Conservation (phyloP, 2,329 filamentous ascomycete genomes). For the Podosphaera xanthii region DNA sequence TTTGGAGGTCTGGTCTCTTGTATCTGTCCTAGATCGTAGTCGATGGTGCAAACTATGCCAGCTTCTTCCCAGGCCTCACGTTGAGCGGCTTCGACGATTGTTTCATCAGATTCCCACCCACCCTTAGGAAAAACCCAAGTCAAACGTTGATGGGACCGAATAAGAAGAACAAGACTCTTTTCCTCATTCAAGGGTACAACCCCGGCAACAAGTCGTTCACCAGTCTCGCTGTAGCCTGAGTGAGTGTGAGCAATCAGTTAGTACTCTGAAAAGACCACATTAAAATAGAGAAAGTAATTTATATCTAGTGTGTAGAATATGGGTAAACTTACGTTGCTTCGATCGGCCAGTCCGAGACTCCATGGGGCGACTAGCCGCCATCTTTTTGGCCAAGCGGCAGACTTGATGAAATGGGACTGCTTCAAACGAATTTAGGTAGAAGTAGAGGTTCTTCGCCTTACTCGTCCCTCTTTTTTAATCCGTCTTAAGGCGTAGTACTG, state of each 20-base stretch:
- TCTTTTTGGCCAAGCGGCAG: constrained; percentile 1
- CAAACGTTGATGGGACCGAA: constrained; percentile 74
- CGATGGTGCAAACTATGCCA: constrained; percentile 67
- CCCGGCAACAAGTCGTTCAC: constrained; percentile 85
- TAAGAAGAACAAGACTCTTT: constrained; percentile 72
- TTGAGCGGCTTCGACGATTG: constrained; percentile 61
- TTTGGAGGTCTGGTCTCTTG: constrained; percentile 66
- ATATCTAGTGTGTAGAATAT: not conserved
- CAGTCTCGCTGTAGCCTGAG: constrained; percentile 72
- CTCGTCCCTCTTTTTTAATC: not conserved
- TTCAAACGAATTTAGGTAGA: not conserved
- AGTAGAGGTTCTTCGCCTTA: not conserved
- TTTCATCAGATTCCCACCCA: constrained; percentile 91
- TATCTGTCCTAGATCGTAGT: constrained; percentile 69
- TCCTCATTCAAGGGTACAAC: constrained; percentile 75
- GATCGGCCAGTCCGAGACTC: constrained; percentile 54
- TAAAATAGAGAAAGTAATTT: not conserved
- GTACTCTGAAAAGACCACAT: not conserved
- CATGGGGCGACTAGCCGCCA: constrained; percentile 29
- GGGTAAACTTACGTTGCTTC: constrained; percentile 51
- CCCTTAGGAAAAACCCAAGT: constrained; percentile 96
- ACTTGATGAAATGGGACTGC: not conserved
- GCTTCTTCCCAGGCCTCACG: constrained; percentile 97
- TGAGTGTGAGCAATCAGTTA: constrained; percentile 11
- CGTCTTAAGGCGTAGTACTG: not conserved